Evolutionary conservation across 169 alveolate species (phyloP).

Genomic region (Miamiensis avidus): DNA sequence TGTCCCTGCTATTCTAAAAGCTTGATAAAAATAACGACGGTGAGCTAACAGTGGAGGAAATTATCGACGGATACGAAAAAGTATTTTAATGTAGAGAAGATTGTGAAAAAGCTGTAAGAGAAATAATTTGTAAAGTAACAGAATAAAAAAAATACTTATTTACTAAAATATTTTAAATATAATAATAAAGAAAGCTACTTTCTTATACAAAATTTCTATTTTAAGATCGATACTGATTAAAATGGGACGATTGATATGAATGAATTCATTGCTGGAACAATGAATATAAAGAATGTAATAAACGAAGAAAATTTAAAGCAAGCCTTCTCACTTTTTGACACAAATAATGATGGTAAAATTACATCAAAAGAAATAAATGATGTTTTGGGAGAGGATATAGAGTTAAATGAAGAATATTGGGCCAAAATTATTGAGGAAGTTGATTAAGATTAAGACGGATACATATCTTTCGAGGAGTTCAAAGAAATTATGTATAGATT

Average conservation of each 20-base stretch:
- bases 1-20: conserved; percentile 10
- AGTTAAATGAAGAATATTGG: conserved; percentile 46
- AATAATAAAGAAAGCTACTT: too few species aligned
- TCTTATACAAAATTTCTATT: too few species aligned
- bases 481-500: conserved; percentile 67
- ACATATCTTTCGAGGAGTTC: conserved; percentile 70
- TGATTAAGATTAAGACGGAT: conserved; percentile 73
- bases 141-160: background rate
- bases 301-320: conserved; percentile 4
- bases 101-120: conserved; percentile 1
- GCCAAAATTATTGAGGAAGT: conserved; percentile 65
- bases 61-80: conserved; percentile 13
- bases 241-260: conserved; percentile 20
- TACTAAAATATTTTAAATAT: too few species aligned
- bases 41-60: background rate
- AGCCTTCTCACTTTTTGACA: conserved; percentile 28
- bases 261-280: conserved; percentile 30
- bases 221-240: conserved; percentile 6
- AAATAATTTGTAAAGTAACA: conserved; percentile 20
- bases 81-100: conserved; percentile 1
- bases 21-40: conserved; percentile 32
- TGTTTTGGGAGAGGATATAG: background rate
- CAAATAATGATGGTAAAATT: conserved; percentile 26
- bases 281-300: conserved; percentile 6
- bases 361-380: conserved; percentile 15